These are phyloP conservation scores for Mucor mucedo DNA, from an alignment of 371 early-diverging fungal species.

Conservation along the genomic window DNA sequence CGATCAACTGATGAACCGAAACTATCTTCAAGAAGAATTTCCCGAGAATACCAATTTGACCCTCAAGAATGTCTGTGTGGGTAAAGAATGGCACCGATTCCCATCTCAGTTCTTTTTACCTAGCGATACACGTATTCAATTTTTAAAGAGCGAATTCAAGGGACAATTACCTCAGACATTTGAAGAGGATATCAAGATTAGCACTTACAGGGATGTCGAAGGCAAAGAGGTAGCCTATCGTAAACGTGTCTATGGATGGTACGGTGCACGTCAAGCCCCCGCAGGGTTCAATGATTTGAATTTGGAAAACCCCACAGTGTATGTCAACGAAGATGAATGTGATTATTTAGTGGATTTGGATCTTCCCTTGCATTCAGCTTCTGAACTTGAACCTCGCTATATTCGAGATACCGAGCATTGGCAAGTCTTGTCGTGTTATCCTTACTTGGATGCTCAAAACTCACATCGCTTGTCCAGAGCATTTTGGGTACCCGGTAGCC, in stretches of 20 bases:
- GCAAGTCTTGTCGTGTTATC: constrained; percentile 57
- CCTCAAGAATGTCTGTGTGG: constrained; percentile 76
- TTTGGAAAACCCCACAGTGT: constrained; percentile 59
- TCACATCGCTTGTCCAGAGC: constrained; percentile 55
- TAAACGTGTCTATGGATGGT: constrained; percentile 33
- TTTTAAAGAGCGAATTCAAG: constrained; percentile 65
- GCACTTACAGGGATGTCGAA: constrained; percentile 29
- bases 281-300: constrained; percentile 80
- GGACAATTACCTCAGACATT: constrained; percentile 77
- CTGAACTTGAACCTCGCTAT: constrained; percentile 55
- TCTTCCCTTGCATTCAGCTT: constrained; percentile 44
- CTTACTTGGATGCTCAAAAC: constrained; percentile 61
- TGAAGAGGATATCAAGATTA: constrained; percentile 37
- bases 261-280: constrained; percentile 48
- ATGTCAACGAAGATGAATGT: constrained; percentile 61
- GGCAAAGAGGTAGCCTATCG: constrained; percentile 35
- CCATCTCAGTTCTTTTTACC: constrained; percentile 92
- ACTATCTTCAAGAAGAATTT: constrained; percentile 42
- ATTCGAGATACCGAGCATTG: constrained; percentile 56
- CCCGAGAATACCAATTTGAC: constrained; percentile 32
- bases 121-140: constrained; percentile 59
- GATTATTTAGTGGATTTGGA: constrained; percentile 76
- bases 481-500: constrained; percentile 61
- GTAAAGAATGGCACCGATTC: constrained; percentile 95
- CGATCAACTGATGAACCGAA: constrained; percentile 37